phyloP scores from a whole-genome alignment of 768 basidiomycete genomes.

The Mycena rosella region DNA sequence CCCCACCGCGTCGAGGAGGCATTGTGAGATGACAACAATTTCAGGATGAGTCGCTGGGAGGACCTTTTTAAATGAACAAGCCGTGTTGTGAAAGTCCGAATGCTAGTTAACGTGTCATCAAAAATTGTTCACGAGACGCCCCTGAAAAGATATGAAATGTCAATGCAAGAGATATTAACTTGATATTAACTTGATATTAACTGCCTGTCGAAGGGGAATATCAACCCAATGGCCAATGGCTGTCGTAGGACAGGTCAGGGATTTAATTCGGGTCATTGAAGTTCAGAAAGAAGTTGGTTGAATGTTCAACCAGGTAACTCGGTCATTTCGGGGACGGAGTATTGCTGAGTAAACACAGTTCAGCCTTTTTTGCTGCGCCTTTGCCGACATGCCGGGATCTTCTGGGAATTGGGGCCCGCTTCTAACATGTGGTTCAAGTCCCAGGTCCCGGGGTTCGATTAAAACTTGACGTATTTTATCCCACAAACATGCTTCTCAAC shows the following conservation, averaged over 20 bases:
- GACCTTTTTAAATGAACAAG: conserved; percentile 21
- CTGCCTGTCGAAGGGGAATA: conserved; percentile 21
- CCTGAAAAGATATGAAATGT: conserved; percentile 25
- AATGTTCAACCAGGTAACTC: conserved; percentile 23
- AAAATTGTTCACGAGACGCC: conserved; percentile 21
- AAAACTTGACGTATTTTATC: conserved; percentile 22
- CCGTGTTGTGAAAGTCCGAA: conserved; percentile 19
- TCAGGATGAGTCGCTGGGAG: conserved; percentile 23
- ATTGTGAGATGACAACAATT: conserved; percentile 22
- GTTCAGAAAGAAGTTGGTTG: conserved; percentile 24
- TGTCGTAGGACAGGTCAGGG: conserved; percentile 23
- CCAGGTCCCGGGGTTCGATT: conserved; percentile 19
- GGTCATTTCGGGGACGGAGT: conserved; percentile 24
- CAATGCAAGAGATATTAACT: conserved; percentile 22
- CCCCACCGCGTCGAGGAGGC: conserved; percentile 16
- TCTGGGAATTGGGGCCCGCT: conserved; percentile 21
- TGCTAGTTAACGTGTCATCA: conserved; percentile 23
- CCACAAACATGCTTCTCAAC: conserved; percentile 25
- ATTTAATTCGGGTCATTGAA: conserved; percentile 23
- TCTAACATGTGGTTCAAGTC: conserved; percentile 22
- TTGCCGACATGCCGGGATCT: conserved; percentile 22
- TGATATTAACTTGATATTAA: no score
- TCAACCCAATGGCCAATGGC: conserved; percentile 23
- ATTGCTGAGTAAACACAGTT: conserved; percentile 22
- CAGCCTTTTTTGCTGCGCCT: conserved; percentile 20